Percentiles rank a stretch among this genome's conserved stretches.
Evolutionary conservation across 495 filamentous ascomycete species (phyloP).

Genomic region (Xylaria grammica): DNA sequence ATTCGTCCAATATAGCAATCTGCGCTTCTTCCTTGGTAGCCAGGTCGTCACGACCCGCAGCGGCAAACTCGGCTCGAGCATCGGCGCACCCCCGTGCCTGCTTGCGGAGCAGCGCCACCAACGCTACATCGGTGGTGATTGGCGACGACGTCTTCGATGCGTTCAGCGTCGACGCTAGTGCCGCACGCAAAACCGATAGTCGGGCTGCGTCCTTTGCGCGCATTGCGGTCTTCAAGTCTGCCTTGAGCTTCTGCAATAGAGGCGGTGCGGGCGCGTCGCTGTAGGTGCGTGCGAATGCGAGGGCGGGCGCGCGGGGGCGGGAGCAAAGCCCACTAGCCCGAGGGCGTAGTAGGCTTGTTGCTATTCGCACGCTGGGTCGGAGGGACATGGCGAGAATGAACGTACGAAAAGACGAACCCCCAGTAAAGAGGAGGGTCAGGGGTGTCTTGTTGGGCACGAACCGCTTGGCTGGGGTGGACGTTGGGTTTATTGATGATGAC

Average conservation of each 20-base stretch:
- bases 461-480: not conserved
- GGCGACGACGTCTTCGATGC: slow-evolving; percentile 62
- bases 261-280: slow-evolving; percentile 46
- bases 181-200: slow-evolving; percentile 58
- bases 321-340: slow-evolving; percentile 16
- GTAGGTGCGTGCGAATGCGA: slow-evolving; percentile 37
- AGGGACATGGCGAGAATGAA: slow-evolving; percentile 11
- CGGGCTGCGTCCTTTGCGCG: slow-evolving; percentile 60
- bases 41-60: slow-evolving; percentile 58
- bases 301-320: not conserved
- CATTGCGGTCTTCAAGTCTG: slow-evolving; percentile 66
- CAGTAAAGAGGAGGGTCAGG: not conserved
- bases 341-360: slow-evolving; percentile 17
- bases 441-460: not conserved
- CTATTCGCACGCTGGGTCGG: slow-evolving; percentile 14
- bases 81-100: slow-evolving; percentile 43
- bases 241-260: slow-evolving; percentile 52
- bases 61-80: slow-evolving; percentile 52
- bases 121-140: slow-evolving; percentile 59
- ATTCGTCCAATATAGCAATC: slow-evolving; percentile 53
- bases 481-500: not conserved
- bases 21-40: slow-evolving; percentile 59
- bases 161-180: slow-evolving; percentile 60
- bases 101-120: slow-evolving; percentile 59
- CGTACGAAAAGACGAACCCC: not conserved